A percentile compares a stretch with the other conserved stretches of the same genome.
Evolutionary conservation across 2,329 filamentous ascomycete species (phyloP).

Genomic region (Magnaporthales sp.): DNA sequence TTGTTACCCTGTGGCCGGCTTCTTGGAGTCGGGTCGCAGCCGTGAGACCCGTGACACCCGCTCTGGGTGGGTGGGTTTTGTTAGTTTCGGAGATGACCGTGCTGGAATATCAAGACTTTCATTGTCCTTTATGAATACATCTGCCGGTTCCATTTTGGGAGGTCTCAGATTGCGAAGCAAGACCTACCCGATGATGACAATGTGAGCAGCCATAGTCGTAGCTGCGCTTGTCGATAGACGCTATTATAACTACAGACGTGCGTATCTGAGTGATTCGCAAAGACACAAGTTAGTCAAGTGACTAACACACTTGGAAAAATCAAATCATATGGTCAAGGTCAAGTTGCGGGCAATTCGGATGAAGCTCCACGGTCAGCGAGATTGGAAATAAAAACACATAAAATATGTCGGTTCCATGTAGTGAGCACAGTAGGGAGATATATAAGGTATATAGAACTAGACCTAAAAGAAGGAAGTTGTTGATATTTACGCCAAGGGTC

Average conservation of each 20-base stretch:
- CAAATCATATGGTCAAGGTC: too few species aligned
- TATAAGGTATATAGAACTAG: too few species aligned
- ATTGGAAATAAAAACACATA: background rate
- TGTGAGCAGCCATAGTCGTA: slow-evolving; percentile 1
- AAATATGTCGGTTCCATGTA: too few species aligned
- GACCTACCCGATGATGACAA: slow-evolving; percentile 1
- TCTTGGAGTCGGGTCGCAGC: slow-evolving; percentile 36
- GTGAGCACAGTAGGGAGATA: too few species aligned
- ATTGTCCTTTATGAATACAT: too few species aligned
- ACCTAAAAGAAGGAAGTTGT: too few species aligned
- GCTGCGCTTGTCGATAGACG: background rate
- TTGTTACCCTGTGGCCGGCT: slow-evolving; percentile 28
- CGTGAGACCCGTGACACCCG: slow-evolving; percentile 44
- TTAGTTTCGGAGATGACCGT: background rate
- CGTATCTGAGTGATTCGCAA: background rate
- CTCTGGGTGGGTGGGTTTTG: slow-evolving; percentile 24
- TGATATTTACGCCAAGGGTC: background rate
- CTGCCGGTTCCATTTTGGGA: background rate
- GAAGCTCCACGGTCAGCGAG: too few species aligned
- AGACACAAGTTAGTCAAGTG: background rate
- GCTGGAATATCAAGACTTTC: too few species aligned
- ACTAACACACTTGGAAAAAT: background rate
- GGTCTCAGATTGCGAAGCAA: background rate
- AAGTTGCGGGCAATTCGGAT: too few species aligned
- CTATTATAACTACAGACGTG: background rate